A percentile compares a stretch with the other conserved stretches of the same genome.
phyloP scores from a whole-genome alignment of 1,284 basidiomycete species.

The Mycosarcoma mackinlayi region DNA sequence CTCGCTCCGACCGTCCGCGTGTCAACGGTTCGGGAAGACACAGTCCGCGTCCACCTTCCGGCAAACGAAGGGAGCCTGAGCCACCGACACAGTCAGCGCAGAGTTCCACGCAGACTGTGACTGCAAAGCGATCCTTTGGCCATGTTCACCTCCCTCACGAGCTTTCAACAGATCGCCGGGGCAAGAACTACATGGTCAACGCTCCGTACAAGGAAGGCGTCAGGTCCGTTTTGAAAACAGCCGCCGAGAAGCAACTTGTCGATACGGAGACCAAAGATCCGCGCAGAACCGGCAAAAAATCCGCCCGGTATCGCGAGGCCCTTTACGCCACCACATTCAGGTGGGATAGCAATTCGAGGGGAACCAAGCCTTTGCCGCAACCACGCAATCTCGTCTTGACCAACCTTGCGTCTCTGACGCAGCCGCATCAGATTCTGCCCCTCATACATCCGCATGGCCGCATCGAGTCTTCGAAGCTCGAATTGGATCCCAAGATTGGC shows the following conservation, averaged over 20 bases:
- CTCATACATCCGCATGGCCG: conserved; percentile 79
- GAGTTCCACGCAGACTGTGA: background rate
- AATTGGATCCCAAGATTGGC: conserved; percentile 83
- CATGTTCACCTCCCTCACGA: conserved; percentile 52
- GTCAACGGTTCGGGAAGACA: conserved; percentile 5
- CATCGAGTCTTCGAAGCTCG: conserved; percentile 79
- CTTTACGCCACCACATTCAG: conserved; percentile 67
- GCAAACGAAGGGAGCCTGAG: background rate
- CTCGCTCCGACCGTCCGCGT: background rate
- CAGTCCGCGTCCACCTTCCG: conserved; percentile 4
- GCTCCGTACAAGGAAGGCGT: conserved; percentile 11
- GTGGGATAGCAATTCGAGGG: conserved; percentile 81
- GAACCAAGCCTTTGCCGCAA: conserved; percentile 78
- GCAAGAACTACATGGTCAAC: conserved; percentile 21
- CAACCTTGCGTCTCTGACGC: conserved; percentile 79
- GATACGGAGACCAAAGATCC: conserved; percentile 20
- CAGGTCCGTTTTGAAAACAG: conserved; percentile 7
- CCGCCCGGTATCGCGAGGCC: conserved; percentile 4
- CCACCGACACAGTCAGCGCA: conserved; percentile 1
- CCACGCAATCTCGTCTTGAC: conserved; percentile 77
- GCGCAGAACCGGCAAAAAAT: conserved; percentile 11
- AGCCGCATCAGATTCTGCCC: conserved; percentile 76
- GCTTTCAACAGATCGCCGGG: conserved; percentile 27
- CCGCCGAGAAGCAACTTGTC: conserved; percentile 20
- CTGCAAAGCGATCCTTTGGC: conserved; percentile 24